Base-by-base conservation (phyloP, 306 rosid species). In the Cucurbita pepo region DNA sequence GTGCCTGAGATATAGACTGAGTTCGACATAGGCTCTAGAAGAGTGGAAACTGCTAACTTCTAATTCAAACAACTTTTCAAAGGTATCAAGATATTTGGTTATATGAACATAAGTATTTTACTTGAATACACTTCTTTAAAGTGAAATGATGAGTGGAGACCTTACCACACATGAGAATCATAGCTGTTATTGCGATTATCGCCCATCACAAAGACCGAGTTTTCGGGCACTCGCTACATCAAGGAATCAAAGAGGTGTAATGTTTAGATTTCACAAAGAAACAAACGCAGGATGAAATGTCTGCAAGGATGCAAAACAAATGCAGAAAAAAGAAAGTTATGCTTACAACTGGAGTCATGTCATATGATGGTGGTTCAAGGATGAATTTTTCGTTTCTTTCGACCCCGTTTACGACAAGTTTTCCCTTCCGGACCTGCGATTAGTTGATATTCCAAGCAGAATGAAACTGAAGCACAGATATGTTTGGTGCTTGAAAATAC, bases 141-240 rank as follows among this genome's bases (percentile, higher is more conserved):
- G 19, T 48, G 50, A 30, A 21, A 44, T 67, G 71, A 40, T 82
- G 63, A 67, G 54, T 52, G 72, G 16, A 61, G 53, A 4, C 67
- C 62, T 70, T 51, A 95, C 99, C 99, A 95, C 65, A 91, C 95
- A 75, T 91, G 99, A 22, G 99, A 95, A 72, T 95, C 99, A 3
- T 95, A 91, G 87, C 99, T 91, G 85, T 95, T 95, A 71, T 95
- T 95, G 77, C 99, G 91, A 82, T 95, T 95, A 82, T 95, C 99
- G 41, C 97, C 99, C 99, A 95, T 95, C 83, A 91, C 99, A 78
- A 95, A 94, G 9, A 95, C 95, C 4, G 83, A 81, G 69, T 88
- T 85, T 69, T 95, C 88, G 5, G 99, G 97, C 44, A 95, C 97
- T 47, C 81, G 87, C 99, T 95, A 85, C 78, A 66, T 77, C 7